Evolutionary conservation across 768 basidiomycete species (phyloP).

Genomic region (Panus rudis): DNA sequence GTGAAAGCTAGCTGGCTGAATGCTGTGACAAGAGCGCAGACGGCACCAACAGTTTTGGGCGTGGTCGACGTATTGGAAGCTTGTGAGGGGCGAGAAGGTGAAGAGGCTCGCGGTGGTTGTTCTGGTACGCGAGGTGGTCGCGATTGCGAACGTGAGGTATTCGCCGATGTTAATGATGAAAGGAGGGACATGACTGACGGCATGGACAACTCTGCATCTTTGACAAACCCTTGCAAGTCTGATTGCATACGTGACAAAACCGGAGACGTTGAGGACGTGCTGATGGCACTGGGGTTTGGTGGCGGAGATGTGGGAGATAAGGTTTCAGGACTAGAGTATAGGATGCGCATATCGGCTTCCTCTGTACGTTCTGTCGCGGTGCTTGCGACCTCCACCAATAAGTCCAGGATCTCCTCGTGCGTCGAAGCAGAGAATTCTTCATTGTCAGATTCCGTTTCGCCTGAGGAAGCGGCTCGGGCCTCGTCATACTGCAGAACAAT

Average conservation of each 20-base stretch:
- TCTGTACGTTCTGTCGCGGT: slow-evolving; percentile 16
- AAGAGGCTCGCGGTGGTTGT: slow-evolving; percentile 28
- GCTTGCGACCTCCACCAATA: slow-evolving; percentile 10
- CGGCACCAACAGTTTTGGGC: slow-evolving; percentile 50
- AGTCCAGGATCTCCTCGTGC: slow-evolving; percentile 16
- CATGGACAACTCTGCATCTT: slow-evolving; percentile 39
- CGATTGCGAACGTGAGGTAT: slow-evolving; percentile 52
- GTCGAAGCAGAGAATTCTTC: slow-evolving; percentile 1
- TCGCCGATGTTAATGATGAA: slow-evolving; percentile 51
- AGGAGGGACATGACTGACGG: slow-evolving; percentile 60
- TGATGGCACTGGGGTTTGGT: slow-evolving; percentile 3
- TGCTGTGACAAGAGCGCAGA: slow-evolving; percentile 53
- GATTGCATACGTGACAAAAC: slow-evolving; percentile 52
- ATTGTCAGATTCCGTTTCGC: slow-evolving; percentile 1
- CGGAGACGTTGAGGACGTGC: slow-evolving; percentile 34
- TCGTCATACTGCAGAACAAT: slow-evolving; percentile 50
- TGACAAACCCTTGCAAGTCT: slow-evolving; percentile 35
- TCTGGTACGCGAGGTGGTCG: no score
- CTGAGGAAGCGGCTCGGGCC: slow-evolving; percentile 1
- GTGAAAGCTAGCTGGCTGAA: slow-evolving; percentile 72
- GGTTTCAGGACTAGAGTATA: slow-evolving; percentile 7
- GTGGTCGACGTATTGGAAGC: slow-evolving; percentile 7
- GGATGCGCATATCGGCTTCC: slow-evolving; percentile 10
- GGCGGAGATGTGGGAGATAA: slow-evolving; percentile 7
- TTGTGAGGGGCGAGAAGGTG: slow-evolving; percentile 20